Base-by-base conservation (phyloP, 1,139 yeast species). In the Candida mesenterica region DNA sequence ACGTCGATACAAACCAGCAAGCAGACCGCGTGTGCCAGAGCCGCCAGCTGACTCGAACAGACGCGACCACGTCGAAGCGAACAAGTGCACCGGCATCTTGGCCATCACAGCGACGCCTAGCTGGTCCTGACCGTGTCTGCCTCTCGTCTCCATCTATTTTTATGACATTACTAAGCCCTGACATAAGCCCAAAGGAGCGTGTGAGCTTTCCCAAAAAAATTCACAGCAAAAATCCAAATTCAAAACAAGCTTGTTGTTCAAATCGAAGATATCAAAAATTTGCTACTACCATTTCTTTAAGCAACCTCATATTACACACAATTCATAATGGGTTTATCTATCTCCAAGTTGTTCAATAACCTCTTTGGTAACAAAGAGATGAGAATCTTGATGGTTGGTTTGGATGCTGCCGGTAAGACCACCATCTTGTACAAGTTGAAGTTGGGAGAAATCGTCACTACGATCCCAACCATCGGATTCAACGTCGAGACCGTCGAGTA, bases 381-480 rank as follows among this genome's bases (percentile, higher is more conserved):
- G 95, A 82, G 95, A 72, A 87, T 87, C 62, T 79, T 87, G 65
- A 87, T 87, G 95, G 95, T 87, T 57, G 96, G 96, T 68, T 77
- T 87, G 55, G 95, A 84, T 66, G 92, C 90, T 56, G 94, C 94
- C 50, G 94, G 94, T 78, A 85, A 84, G 72, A 84, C 92, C 65
- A 86, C 96, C 64, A 87, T 86, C 62, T 75, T 87, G 59, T 86
- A 86, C 72, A 86, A 86, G 71, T 77, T 86, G 66, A 86, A 86
- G 68, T 79, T 86, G 58, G 95, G 95, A 61, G 95, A 86, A 71
- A 85, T 87, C 55, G 95, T 87, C 61, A 86, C 95, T 57, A 87
- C 96, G 41, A 86, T 87, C 59, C 95, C 96, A 62, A 87, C 95
- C 50, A 86, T 87, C 63, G 96, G 95, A 57, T 87, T 87, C 81